A percentile compares a stretch with the other conserved stretches of the same genome.
These are phyloP conservation scores for Gamarada debralockiae DNA, from an alignment of 495 filamentous ascomycete genomes.

Conservation along the genomic window DNA sequence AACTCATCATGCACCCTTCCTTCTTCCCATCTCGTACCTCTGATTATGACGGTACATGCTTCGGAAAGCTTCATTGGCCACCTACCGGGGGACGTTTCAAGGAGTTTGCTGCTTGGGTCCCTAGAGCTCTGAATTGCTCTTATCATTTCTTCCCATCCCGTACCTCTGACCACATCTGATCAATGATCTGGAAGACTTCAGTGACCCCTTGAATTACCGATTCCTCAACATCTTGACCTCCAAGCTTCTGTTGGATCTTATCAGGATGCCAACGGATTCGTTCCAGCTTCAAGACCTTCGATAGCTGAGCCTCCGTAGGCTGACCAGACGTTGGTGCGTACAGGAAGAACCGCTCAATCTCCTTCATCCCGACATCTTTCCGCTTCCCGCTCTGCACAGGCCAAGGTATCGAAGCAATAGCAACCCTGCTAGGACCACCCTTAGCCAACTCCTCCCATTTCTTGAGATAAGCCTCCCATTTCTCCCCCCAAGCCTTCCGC, in stretches of 20 bases:
- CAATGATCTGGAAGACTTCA: constrained; percentile 87
- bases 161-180: constrained; percentile 63
- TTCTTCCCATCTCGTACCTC: constrained; percentile 10
- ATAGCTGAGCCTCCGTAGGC: constrained; percentile 34
- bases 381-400: constrained; percentile 63
- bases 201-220: constrained; percentile 74
- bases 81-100: too few relatives aligned
- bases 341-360: constrained; percentile 60
- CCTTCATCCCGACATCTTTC: constrained; percentile 56
- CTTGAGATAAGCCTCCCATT: constrained; percentile 61
- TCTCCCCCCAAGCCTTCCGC: constrained; percentile 24
- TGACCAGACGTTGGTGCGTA: constrained; percentile 38
- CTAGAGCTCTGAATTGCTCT: too few relatives aligned
- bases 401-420: constrained; percentile 61
- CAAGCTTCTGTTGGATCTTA: constrained; percentile 90
- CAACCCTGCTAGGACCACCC: constrained; percentile 26
- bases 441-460: constrained; percentile 59
- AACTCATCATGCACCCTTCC: neutral
- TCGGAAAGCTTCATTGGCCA: too few relatives aligned
- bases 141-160: constrained; percentile 6
- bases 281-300: constrained; percentile 72
- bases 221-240: constrained; percentile 60
- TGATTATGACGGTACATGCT: too few relatives aligned
- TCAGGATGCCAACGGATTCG: constrained; percentile 96
- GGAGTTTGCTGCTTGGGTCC: too few relatives aligned